Percentiles rank a stretch among this genome's conserved stretches.
Conservation (phyloP, 1,139 yeast species). For the Candida tropicalis region DNA sequence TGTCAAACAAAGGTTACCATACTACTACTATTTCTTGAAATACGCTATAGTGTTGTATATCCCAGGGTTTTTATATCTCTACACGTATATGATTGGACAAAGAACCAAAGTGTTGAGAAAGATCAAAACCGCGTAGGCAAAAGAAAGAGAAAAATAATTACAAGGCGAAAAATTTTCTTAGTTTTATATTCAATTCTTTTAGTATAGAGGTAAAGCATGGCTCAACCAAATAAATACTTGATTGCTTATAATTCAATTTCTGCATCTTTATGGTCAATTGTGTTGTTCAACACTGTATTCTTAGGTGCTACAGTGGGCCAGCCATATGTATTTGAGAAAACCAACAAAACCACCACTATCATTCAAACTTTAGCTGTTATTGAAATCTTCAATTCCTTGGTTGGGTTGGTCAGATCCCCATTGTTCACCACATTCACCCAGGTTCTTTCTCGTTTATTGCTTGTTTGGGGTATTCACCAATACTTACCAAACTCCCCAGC, state of each 20-base stretch:
- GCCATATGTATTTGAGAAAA: conserved; percentile 59
- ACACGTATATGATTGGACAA: conserved; percentile 38
- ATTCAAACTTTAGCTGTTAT: conserved; percentile 84
- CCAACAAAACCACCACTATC: conserved; percentile 60
- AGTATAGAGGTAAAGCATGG: no score
- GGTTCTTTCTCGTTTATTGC: conserved; percentile 78
- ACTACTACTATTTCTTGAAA: conserved; percentile 27
- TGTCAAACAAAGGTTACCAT: conserved; percentile 13
- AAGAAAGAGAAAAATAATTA: conserved; percentile 1
- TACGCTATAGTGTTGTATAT: conserved; percentile 32
- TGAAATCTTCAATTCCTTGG: conserved; percentile 76
- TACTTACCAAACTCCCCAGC: conserved; percentile 71
- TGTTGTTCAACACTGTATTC: conserved; percentile 44
- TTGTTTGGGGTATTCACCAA: conserved; percentile 83
- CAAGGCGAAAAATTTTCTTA: conserved; percentile 1
- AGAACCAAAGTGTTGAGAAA: conserved; percentile 24
- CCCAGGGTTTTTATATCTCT: conserved; percentile 37
- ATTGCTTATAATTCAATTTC: conserved; percentile 49
- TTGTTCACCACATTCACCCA: conserved; percentile 81
- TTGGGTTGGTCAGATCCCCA: conserved; percentile 86
- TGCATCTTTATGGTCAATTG: conserved; percentile 48
- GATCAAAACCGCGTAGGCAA: neutral
- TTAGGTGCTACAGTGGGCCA: conserved; percentile 50
- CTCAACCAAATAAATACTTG: conserved; percentile 42
- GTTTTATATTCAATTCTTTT: neutral